Base-by-base conservation (phyloP, 176 grass and related monocot species). In the Carex parvula region DNA sequence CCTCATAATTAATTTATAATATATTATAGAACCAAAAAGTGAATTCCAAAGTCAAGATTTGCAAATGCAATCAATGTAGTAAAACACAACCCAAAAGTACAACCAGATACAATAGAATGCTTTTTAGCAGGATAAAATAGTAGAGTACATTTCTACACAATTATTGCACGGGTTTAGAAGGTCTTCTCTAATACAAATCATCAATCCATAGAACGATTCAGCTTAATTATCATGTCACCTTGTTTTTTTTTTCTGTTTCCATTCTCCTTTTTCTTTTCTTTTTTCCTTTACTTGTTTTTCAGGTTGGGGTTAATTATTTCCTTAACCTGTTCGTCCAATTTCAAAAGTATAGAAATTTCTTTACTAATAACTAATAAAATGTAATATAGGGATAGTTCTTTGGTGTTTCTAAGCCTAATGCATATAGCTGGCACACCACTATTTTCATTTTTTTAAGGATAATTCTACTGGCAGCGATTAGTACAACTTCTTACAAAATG, bases 351-450 rank as follows among this genome's bases (percentile, higher is more conserved):
- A 55, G 17, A 54, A 32, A 3, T 30, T 73, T 1, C 18, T 73
- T 73, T 14, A 50, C 6, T 73, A 73, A 73, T 50, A 73, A 46
- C 2, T 73, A 73, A 73, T 50, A 73, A 46, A 71, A 48, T 46
- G 39, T 46, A 71, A 48, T 21, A 46, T 12, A 71, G 48, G 68
- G n/a, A 46, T 71, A 20, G 18, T 44, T 46, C 5, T 48, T 73
- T 73, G 69, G 41, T 73, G 41, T 21, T 21, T 11, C 39, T 71
- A 71, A 71, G 68, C 7, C 9, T 66, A 33, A 21, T 71, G 17
- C 15, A 71, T 44, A 46, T 10, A 46, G 35, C 9, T 37, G 56
- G 30, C 4, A 39, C 37, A 39, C 37, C 26, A 66, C 64, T 16
- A 66, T 66, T 32, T 33, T 66, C 13, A 66, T 15, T 13, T 10